Base-by-base conservation (phyloP, 2,329 filamentous ascomycete species). In the Penicillium sp. region DNA sequence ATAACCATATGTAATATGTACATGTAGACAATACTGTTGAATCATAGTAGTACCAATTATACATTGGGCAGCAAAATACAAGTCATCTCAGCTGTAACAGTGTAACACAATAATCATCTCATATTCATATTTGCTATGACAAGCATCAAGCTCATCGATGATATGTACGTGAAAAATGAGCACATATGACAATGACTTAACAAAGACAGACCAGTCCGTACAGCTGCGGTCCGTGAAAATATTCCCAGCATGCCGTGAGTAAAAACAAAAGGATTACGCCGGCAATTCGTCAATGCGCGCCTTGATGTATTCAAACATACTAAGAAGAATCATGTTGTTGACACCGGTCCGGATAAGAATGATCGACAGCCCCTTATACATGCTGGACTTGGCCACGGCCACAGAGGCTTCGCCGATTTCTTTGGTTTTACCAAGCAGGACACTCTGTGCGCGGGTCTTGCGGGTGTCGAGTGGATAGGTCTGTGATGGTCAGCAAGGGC, bases 301-400 rank as follows among this genome's bases (percentile, higher is more conserved):
- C 64, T 77, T 79, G 33, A 78, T 71, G 52, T 76, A 77, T 62
- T 79, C 77, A 47, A 77, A 78, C 18, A 76, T 68, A 58, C 74
- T 75, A 63, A 79, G 69, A 37, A 79, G 67, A 43, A 79, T 78
- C 76, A 79, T 79, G 63, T 79, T 79, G 63, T 79, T 77, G 23
- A 79, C 63, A 7, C 72, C 73, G 3, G 77, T 78, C 16, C 77
- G 75, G 24, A 78, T 59, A 33, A 79, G 68, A 34, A 78, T 76
- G 54, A 79, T 77, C 8, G 77, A 77, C n/a, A 79, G 62, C 6
- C 77, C 77, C 56, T 76, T 78, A 64, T 78, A 79, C 68, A 77
- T 78, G 58, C 75, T 75, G 21, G 74, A 75, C 40, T 72, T 71
- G 44, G 75, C 71, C 1, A 74, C 74, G 1, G 72, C 72, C 13